Conservation (phyloP, 2,329 filamentous ascomycete genomes). For the Cytospora mali region DNA sequence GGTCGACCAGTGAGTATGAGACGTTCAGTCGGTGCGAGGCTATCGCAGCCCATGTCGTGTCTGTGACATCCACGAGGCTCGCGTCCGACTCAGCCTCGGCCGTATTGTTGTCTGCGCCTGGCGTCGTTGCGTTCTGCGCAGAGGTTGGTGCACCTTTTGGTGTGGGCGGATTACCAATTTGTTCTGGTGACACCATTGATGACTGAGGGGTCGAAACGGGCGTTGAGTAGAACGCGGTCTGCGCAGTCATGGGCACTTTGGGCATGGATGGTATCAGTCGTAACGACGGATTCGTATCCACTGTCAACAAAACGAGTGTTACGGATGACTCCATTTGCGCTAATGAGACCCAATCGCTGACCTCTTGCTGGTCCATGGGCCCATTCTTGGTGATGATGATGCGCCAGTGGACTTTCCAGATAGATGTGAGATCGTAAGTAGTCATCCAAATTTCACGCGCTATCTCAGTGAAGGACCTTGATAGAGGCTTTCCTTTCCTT, state of each 20-base stretch:
- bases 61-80: constrained; percentile 70
- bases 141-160: constrained; percentile 44
- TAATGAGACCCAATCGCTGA: constrained; percentile 60
- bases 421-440: constrained; percentile 71
- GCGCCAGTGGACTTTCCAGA: constrained; percentile 74
- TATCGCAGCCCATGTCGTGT: constrained; percentile 76
- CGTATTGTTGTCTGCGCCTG: constrained; percentile 48
- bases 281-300: constrained; percentile 66
- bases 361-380: constrained; percentile 67
- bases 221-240: constrained; percentile 57
- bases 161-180: constrained; percentile 54
- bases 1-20: constrained; percentile 56
- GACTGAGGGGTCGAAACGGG: constrained; percentile 70
- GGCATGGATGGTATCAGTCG: constrained; percentile 61
- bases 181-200: constrained; percentile 62
- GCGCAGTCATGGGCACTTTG: constrained; percentile 49
- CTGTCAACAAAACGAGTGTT: constrained; percentile 62
- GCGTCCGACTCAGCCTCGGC: constrained; percentile 58
- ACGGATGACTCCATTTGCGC: constrained; percentile 55
- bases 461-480: constrained; percentile 62
- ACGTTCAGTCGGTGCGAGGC: constrained; percentile 68
- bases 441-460: constrained; percentile 77
- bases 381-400: constrained; percentile 74
- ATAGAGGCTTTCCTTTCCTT: constrained; percentile 55
- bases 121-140: constrained; percentile 47